Base-by-base conservation (phyloP, 208 protist species). In the Leishmania turanica region DNA sequence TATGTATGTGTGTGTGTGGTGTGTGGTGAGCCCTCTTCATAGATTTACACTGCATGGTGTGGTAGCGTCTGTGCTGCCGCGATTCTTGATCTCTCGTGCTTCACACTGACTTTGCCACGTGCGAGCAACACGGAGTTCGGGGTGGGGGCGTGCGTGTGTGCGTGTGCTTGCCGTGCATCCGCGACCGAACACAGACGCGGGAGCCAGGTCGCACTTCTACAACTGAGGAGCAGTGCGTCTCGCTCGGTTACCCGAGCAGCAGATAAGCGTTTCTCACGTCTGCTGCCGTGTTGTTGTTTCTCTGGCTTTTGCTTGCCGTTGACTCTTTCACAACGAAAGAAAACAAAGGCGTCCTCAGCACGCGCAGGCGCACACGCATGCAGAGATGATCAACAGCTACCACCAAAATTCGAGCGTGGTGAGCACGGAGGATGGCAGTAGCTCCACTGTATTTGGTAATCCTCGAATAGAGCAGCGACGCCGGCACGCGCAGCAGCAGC, bases 351-450 rank as follows among this genome's bases (percentile, higher is more conserved):
- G 5, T 15, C 51, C 0, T 9, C 51, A 13, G 15, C 51, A 49
- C 51, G 6, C 42, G 24, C 8, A 17, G 2, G 45, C 47, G 51
- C 21, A 49, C 40, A 11, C 45, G 15, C 71, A 31, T 49, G 45
- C 31, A 40, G 47, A 75, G 21, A 85, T 85, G 82, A 85, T 85
- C n/a, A 64, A 85, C 72, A 85, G 82, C 47, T 76, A 85, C 73
- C 49, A 69, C 42, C 77, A 78, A 19, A 85, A 73, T 75, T 75
- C 77, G 3, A 85, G 82, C 13, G n/a, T 66, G 47, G 42, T 76
- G 64, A 85, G 82, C 82, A 82, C 77, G 11, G 82, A 85, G 65
- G 82, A 85, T n/a, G 82, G 77, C 45, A 82, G 82, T 40, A 71
- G 77, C 78, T 85, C 82, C 17, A 79, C 78, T 8, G 54, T 78